These are phyloP conservation scores for Tulasnella sp. DNA, from an alignment of 768 basidiomycete species.

Conservation along the genomic window DNA sequence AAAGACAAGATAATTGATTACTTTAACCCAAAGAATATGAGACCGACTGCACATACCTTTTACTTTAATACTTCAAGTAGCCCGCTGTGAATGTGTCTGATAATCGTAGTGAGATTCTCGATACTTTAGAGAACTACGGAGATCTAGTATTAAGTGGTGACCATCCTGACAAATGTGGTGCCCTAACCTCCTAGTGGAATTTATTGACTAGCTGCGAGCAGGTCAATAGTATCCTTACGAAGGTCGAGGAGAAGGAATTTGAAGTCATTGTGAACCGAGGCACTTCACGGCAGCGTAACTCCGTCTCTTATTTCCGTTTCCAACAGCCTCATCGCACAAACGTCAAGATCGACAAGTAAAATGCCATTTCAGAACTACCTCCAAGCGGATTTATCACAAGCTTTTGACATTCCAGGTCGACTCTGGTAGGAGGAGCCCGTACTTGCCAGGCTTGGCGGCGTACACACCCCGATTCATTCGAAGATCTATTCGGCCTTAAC, in stretches of 20 bases:
- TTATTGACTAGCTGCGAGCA: too few relatives aligned
- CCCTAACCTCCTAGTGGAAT: too few relatives aligned
- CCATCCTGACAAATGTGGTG: too few relatives aligned
- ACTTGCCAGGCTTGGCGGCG: not conserved
- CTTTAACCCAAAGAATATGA: not conserved
- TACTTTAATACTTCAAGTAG: not conserved
- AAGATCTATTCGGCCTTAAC: constrained; percentile 70
- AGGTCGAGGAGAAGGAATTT: not conserved
- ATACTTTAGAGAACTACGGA: too few relatives aligned
- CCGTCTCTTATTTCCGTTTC: not conserved
- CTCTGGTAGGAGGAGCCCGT: not conserved
- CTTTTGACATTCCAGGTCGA: not conserved
- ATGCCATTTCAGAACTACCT: constrained; percentile 2
- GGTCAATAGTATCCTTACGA: not conserved
- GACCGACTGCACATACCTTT: not conserved
- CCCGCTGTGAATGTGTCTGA: too few relatives aligned
- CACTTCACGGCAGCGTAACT: not conserved
- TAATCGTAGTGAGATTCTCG: too few relatives aligned
- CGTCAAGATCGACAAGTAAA: constrained; percentile 5
- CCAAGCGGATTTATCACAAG: not conserved
- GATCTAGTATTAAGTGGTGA: too few relatives aligned
- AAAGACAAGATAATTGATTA: not conserved
- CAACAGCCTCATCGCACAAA: not conserved
- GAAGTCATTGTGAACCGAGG: not conserved
- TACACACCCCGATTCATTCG: constrained; percentile 50